A percentile compares a stretch with the other conserved stretches of the same genome.
Evolutionary conservation across 345 rosid genomes (phyloP).

Genomic region (Lenwebbia sp.): DNA sequence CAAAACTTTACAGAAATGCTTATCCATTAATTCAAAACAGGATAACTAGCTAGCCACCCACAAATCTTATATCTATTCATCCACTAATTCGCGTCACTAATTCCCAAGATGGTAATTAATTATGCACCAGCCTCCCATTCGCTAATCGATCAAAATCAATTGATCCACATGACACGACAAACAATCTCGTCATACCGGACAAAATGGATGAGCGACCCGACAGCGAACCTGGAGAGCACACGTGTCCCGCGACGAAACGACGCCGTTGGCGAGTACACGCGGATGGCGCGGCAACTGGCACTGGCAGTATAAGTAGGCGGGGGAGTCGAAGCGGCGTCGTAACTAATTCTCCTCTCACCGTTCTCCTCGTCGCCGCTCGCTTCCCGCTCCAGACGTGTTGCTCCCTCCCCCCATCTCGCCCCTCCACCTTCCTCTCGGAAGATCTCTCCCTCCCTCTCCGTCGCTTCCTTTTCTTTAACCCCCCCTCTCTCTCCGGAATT

Average conservation of each 20-base stretch:
- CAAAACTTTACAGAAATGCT: too few relatives aligned
- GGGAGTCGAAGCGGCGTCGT: neutral
- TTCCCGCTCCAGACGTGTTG: neutral
- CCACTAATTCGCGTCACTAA: neutral
- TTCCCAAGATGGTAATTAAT: neutral
- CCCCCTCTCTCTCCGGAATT: neutral
- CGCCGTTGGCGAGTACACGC: neutral
- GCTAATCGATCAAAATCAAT: neutral
- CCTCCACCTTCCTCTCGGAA: neutral
- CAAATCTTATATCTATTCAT: neutral
- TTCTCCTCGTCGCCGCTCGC: neutral
- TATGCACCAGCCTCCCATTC: neutral
- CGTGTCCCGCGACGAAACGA: neutral
- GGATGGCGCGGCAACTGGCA: neutral
- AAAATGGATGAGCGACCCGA: neutral
- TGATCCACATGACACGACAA: neutral
- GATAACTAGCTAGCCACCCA: too few relatives aligned
- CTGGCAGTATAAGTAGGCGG: neutral
- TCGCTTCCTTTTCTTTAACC: neutral
- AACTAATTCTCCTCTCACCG: neutral
- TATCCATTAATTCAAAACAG: neutral
- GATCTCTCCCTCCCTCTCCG: neutral
- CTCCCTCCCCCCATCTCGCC: neutral
- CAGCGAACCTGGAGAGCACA: neutral
- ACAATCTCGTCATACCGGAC: neutral